Evolutionary conservation across 306 rosid species (phyloP), one percentile per base, ranked within the genome.

Genomic region (Corylus americana): DNA sequence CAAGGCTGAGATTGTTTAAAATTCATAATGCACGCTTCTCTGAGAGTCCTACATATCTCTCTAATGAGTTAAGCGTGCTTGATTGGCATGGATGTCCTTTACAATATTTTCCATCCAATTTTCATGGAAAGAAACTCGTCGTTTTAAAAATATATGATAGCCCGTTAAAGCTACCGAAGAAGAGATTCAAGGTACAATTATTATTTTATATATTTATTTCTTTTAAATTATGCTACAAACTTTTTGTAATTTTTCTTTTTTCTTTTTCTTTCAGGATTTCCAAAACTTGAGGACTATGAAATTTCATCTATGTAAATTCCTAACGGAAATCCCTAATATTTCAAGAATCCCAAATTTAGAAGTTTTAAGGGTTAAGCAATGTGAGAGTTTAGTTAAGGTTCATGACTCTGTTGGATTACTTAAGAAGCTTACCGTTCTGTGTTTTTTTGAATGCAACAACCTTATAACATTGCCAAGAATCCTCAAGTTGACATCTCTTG

Each of bases 381-480:
- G 84, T 49, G 22, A 37, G 3, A 76, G 50, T 66, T 12, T 81
- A 53, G 49, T 39, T 37, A 25, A 71, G 27, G 31, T 81, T 62
- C 71, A 82, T 72, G 13, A 63, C 42, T 71, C 81, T 6, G 35
- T 82, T 63, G 85, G 85, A 5, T 45, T 49, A 27, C 85, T 76
- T 37, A 27, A 45, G 53, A n/a, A 71, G 7, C 85, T 76, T 75
- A 55, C 55, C 48, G 55, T 39, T 47, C 75, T 75, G 66, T 70
- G 64, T 49, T 22, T 7, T 71, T 53, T 20, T 0, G 4, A 11
- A 5, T 82, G 85, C 37, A 0, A 22, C 10, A 54, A 55, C 27
- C 81, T 82, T 50, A 80, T 77, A 29, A 77, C 76, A 0, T 16
- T 54, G 5, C 58, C 58, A 16, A 54, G 20, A 54, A 54, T n/a